Base-by-base conservation (phyloP, 129 eudicot genomes). In the Chrysanthemum makinoi region DNA sequence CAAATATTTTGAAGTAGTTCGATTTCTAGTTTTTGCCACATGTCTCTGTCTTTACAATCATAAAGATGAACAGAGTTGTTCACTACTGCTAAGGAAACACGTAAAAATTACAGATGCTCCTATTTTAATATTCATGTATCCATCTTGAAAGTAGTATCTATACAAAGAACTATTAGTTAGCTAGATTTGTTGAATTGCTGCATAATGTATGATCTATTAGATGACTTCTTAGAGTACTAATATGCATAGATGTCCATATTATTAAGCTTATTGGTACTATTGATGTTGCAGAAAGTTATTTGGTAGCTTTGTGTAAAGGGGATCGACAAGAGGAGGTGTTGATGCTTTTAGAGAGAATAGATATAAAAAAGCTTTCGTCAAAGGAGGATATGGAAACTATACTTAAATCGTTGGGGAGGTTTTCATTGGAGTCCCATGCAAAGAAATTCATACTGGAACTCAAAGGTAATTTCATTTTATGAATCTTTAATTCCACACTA, bases 241-340 rank as follows among this genome's bases (percentile, higher is more conserved):
- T 61, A 44, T 20, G 39, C 33, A 55, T 66, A 44, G 24, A 61
- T 39, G 18, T 24, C 43, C 54, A 52, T 63, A 64, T 62, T 26
- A 57, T 50, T 39, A 22, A 72, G 59, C 77, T 77, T 46, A 62
- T 49, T 53, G 55, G 56, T 43, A 44, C 62, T 53, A 53, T 61
- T 68, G 51, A 66, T 81, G 44, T 63, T 83, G 86, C 92, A 88
- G 96, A 78, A 72, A 72, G 73, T 75, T 89, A 83, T 70, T 70
- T 93, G 81, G 62, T 87, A 73, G 98, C 98, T 22, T 67, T 94
- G 65, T 86, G 84, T 61, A 87, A 85, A 76, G 79, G 86, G 59
- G 88, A 79, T 74, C 78, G 90, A 71, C 77, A 80, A 69, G 72
- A 84, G 75, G 96, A 94, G 73, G 70, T 85, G 55, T 59, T 74